Evolutionary conservation across 257 asterid genomes (phyloP), one percentile per base, ranked within the genome.

Genomic region (Petunia secreta): DNA sequence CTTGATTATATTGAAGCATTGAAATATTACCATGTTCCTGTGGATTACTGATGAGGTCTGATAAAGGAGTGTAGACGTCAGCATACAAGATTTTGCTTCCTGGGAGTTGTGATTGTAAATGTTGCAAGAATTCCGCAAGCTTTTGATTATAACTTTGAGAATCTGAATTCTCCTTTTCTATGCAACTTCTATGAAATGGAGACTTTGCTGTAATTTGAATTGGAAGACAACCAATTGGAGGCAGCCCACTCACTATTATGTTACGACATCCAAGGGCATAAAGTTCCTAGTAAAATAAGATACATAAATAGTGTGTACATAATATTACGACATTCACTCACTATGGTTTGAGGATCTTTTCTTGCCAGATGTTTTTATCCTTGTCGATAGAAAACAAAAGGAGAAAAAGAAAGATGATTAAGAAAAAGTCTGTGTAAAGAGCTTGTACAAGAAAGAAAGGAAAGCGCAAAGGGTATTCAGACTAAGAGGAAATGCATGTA

Each of bases 161-260:
- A 54, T 68, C 82, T 9, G 40, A 50, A 48, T 84, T 80, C 78
- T 84, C 82, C 37, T 48, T 60, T 16, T 60, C 63, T n/a, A 84
- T 1, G 7, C 84, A 84, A 52, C 7, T 84, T 80, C 80, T 80
- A 14, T 38, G 6, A 14, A 80, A 36, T 46, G 84, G 55, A 3
- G 57, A 50, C 10, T 77, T 69, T 2, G 46, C 77, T 0, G 84
- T 80, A 63, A 84, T 50, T 10, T 84, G 87, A 76, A 80, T 80
- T 36, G 87, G 87, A 4, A 80, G 80, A 77, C 87, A 84, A 6
- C 87, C 87, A 2, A 84, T 54, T 38, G 87, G 84, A 63, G 87
- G 85, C 2, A 84, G 74, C 50, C 85, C 85, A 57, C 84, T 10
- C 4, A 78, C 80, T 2, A 84, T 55, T 25, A 81, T 81, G 5